Base-by-base conservation (phyloP, 805 yeast genomes). In the Candida easanensis region DNA sequence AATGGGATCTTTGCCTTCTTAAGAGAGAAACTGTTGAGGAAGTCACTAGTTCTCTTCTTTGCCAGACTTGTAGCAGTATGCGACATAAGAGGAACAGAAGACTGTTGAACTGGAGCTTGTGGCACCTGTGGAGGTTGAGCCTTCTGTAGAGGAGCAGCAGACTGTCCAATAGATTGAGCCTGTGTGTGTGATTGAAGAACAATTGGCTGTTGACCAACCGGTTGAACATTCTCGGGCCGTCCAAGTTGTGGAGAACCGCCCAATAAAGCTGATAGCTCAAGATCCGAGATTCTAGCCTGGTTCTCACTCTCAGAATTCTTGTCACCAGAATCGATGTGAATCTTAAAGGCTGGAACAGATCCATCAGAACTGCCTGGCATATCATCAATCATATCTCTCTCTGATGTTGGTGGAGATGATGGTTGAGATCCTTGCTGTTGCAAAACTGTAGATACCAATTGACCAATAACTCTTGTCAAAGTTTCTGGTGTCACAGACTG, bases 401-500 rank as follows among this genome's bases (percentile, higher is more conserved):
- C 42, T 5, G 8, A 10, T 10, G 39, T 33, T 4, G 42, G 42
- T 5, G 48, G 39, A 2, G 48, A 15, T 18, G 48, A 31, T 5
- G 41, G 39, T 22, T 37, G 48, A n/a, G 48, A 40, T 1, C 20
- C 31, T 13, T 26, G 30, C 33, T 43, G 47, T 14, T 27, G 35
- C 30, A 54, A 38, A 1, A 58, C 52, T 38, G 45, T 46, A 2
- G 54, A 36, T n/a, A 48, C 51, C 44, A 61, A 42, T 35, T 56
- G 64, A 4, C 57, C 50, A 5, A 56, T 54, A 5, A 57, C 52
- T 16, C 48, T 47, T 7, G 53, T 54, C 15, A 60, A 46, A 1
- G 65, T 49, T 25, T 62, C 59, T 5, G 60, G 61, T 21, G 69
- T 66, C 33, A 84, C 54, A 14, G 79, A 80, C 5, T 66, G 65